Conservation (phyloP, 768 basidiomycete genomes). For the Tricholoma sp. region DNA sequence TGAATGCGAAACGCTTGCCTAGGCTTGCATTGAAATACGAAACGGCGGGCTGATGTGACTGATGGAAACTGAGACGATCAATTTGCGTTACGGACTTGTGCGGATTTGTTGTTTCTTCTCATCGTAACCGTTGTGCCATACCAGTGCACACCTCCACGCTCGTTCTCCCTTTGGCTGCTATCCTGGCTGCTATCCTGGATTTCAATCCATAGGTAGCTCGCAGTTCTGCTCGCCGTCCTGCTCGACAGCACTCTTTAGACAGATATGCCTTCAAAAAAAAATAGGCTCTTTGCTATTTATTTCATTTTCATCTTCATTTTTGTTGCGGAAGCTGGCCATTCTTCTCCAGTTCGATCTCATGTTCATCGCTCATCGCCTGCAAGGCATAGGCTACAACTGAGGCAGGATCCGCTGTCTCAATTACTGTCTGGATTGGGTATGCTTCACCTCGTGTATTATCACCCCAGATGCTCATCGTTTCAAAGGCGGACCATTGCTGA, state of each 20-base stretch:
- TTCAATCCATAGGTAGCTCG: background rate
- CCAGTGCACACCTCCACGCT: conserved; percentile 9
- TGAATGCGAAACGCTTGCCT: too few relatives aligned
- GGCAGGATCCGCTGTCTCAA: background rate
- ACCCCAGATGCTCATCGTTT: too few relatives aligned
- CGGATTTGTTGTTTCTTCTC: background rate
- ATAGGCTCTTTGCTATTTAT: conserved; percentile 26
- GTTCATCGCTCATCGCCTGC: conserved; percentile 25
- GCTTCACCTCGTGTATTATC: background rate
- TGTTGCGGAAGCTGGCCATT: conserved; percentile 32
- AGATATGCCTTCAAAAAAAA: conserved; percentile 10
- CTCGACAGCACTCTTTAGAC: conserved; percentile 3
- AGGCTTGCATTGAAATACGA: too few relatives aligned
- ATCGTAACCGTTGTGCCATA: background rate
- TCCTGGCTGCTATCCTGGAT: background rate
- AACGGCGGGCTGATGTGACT: too few relatives aligned
- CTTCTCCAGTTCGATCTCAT: conserved; percentile 28
- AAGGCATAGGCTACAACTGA: conserved; percentile 11
- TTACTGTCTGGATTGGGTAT: too few relatives aligned
- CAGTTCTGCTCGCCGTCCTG: conserved; percentile 8
- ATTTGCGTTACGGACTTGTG: background rate
- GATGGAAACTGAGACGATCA: background rate
- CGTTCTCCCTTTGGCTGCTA: conserved; percentile 10
- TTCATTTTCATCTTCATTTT: conserved; percentile 22
- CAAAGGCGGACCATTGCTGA: background rate